Evolutionary conservation across 192 early-diverging fungal species (phyloP).

Genomic region (Martensiomyces pterosporus): DNA sequence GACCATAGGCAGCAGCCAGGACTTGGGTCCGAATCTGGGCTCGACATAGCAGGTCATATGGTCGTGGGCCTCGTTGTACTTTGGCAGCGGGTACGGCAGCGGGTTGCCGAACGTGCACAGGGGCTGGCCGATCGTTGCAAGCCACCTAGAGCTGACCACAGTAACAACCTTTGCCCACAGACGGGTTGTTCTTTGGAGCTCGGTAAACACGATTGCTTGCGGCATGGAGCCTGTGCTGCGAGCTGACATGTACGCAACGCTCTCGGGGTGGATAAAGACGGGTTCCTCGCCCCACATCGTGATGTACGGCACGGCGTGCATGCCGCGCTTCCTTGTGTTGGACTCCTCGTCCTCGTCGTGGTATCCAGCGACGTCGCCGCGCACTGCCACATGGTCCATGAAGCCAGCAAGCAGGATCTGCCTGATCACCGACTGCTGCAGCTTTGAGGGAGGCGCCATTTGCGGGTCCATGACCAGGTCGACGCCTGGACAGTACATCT

Average conservation of each 20-base stretch:
- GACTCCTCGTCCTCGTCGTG: conserved; percentile 28
- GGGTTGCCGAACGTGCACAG: conserved; percentile 72
- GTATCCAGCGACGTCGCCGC: conserved; percentile 69
- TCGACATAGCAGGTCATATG: conserved; percentile 56
- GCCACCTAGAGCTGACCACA: conserved; percentile 72
- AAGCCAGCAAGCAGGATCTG: conserved; percentile 89
- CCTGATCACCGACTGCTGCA: conserved; percentile 71
- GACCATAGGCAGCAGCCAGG: conserved; percentile 65
- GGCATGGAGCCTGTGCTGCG: conserved; percentile 53
- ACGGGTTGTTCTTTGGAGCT: conserved; percentile 60
- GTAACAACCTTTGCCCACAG: conserved; percentile 75
- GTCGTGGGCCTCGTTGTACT: conserved; percentile 61
- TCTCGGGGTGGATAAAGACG: conserved; percentile 73
- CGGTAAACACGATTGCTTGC: conserved; percentile 67
- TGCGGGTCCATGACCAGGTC: conserved; percentile 58
- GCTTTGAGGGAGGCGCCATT: conserved; percentile 61
- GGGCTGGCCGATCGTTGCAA: conserved; percentile 69
- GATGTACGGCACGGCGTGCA: conserved; percentile 54
- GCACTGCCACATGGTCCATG: conserved; percentile 87
- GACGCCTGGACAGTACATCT: conserved; percentile 57
- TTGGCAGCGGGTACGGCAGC: conserved; percentile 69
- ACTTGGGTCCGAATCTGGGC: conserved; percentile 66
- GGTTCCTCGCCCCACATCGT: conserved; percentile 72
- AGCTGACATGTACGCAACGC: conserved; percentile 53
- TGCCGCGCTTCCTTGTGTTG: conserved; percentile 53